Evolutionary conservation across 805 yeast genomes (phyloP).

Genomic region (Myxozyma kluyveri): DNA sequence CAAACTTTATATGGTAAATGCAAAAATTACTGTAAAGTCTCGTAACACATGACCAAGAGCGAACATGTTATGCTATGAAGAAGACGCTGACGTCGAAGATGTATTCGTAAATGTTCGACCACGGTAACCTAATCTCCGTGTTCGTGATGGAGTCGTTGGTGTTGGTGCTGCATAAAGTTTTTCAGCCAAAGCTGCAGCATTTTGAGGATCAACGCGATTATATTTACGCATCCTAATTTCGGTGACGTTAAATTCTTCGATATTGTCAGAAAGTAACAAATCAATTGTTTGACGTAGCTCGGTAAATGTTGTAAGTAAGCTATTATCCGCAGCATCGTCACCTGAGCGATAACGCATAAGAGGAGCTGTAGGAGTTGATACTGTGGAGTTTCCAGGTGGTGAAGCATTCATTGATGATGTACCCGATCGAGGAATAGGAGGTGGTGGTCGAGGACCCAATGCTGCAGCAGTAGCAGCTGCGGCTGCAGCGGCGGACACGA

Average conservation of each 20-base stretch:
- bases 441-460: slow-evolving; percentile 1
- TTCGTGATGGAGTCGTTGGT: slow-evolving; percentile 2
- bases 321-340: slow-evolving; percentile 30
- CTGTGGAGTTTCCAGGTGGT: slow-evolving; percentile 8
- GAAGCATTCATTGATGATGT: slow-evolving; percentile 7
- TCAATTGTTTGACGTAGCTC: slow-evolving; percentile 79
- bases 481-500: neutral
- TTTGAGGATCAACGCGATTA: slow-evolving; percentile 70
- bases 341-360: slow-evolving; percentile 14
- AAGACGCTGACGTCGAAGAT: too few relatives aligned
- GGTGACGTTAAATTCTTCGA: slow-evolving; percentile 61
- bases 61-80: too few relatives aligned
- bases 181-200: slow-evolving; percentile 58
- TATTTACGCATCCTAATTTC: slow-evolving; percentile 60
- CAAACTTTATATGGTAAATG: too few relatives aligned
- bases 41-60: too few relatives aligned
- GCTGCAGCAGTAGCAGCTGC: neutral
- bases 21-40: too few relatives aligned
- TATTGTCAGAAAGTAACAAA: slow-evolving; percentile 58
- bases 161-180: slow-evolving; percentile 39
- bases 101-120: neutral
- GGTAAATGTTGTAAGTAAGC: slow-evolving; percentile 65
- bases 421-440: neutral
- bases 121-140: slow-evolving; percentile 6
- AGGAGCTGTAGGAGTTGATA: neutral